These are phyloP conservation scores for Pichia cephalocereana DNA, from an alignment of 805 yeast genomes.

Conservation along the genomic window DNA sequence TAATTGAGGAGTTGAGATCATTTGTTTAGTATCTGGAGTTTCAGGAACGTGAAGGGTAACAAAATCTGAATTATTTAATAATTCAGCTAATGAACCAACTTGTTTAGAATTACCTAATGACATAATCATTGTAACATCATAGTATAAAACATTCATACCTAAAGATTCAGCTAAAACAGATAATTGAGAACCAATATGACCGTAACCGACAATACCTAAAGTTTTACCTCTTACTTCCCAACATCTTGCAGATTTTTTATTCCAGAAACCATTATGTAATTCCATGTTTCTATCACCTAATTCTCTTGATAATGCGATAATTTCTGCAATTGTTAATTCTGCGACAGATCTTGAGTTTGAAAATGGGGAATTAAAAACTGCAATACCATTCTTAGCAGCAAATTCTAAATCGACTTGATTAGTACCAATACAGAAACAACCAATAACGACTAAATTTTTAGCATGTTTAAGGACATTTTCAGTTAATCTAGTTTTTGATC, in stretches of 20 bases:
- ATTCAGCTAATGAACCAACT: constrained; percentile 75
- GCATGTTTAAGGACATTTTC: constrained; percentile 76
- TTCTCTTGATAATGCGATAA: constrained; percentile 91
- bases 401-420: constrained; percentile 90
- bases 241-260: constrained; percentile 88
- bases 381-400: constrained; percentile 89
- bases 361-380: constrained; percentile 89
- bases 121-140: constrained; percentile 90
- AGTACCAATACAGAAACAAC: constrained; percentile 99
- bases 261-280: constrained; percentile 95
- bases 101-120: constrained; percentile 94
- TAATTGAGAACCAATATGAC: constrained; percentile 96
- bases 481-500: constrained; percentile 91
- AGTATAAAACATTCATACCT: constrained; percentile 95
- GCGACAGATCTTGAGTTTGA: constrained; percentile 98
- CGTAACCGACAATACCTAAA: constrained; percentile 93
- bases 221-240: constrained; percentile 99
- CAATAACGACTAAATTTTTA: constrained; percentile 79
- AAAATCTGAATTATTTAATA: constrained; percentile 75
- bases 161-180: constrained; percentile 94
- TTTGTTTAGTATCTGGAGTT: constrained; percentile 81
- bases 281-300: constrained; percentile 94
- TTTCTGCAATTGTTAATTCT: constrained; percentile 91
- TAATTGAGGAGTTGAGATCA: constrained; percentile 84
- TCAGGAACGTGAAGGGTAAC: constrained; percentile 93